These are phyloP conservation scores for Lepidium didymum DNA, from an alignment of 345 rosid species.

Conservation along the genomic window DNA sequence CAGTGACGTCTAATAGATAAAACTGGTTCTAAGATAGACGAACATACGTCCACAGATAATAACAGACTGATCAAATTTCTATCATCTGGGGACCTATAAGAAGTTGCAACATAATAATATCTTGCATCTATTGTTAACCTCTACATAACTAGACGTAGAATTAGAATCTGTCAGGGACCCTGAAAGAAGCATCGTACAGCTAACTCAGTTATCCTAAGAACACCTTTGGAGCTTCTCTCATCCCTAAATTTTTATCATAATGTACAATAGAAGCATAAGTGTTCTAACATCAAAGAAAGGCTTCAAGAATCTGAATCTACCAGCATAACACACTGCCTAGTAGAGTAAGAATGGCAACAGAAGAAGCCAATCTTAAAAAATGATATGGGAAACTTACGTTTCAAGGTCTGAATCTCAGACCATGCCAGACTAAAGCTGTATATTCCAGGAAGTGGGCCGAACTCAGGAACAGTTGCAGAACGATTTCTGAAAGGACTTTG, in stretches of 20 bases:
- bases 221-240: not conserved
- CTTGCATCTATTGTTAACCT: not conserved
- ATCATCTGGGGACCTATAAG: not conserved
- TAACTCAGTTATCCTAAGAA: not conserved
- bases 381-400: constrained; percentile 39
- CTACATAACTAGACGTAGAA: not conserved
- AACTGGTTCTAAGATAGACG: not conserved
- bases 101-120: not conserved
- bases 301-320: not conserved
- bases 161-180: not conserved
- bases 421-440: constrained; percentile 63
- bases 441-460: constrained; percentile 31
- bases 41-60: not conserved
- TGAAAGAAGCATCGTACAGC: not conserved
- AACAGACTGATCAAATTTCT: not conserved
- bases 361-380: not conserved
- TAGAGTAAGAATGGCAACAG: not conserved
- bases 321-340: not conserved
- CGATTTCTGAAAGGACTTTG: constrained; percentile 38
- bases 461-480: constrained; percentile 36
- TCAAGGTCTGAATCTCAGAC: constrained; percentile 57
- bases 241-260: not conserved
- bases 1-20: not conserved
- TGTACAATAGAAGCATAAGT: not conserved
- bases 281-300: not conserved